Evolutionary conservation across 2,329 filamentous ascomycete genomes (phyloP).

Genomic region (Corniculantispora saksenae): DNA sequence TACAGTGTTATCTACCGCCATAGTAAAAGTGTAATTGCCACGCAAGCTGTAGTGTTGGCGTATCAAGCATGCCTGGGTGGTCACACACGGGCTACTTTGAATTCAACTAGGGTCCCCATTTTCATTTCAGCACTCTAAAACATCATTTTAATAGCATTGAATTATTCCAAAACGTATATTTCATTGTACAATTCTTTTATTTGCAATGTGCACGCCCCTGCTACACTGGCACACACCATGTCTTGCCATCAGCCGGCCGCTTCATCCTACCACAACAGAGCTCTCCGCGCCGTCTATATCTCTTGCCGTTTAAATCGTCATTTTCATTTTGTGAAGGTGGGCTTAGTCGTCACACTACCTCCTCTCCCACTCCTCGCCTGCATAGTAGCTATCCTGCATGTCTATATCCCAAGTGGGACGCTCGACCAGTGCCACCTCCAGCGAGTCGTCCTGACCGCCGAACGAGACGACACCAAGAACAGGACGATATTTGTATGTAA

Average conservation of each 20-base stretch:
- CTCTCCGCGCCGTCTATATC: background rate
- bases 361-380: constrained; percentile 55
- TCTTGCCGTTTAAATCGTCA: background rate
- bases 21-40: background rate
- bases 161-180: constrained; percentile 15
- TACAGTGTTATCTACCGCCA: background rate
- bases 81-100: background rate
- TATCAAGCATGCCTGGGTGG: too few species aligned
- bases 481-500: constrained; percentile 91
- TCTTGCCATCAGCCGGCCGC: background rate
- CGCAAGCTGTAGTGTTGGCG: too few species aligned
- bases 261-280: background rate
- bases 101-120: background rate
- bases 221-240: background rate
- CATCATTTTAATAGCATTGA: background rate
- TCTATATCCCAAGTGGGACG: constrained; percentile 82
- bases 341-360: constrained; percentile 17
- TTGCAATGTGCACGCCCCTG: background rate
- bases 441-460: constrained; percentile 39
- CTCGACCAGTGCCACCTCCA: constrained; percentile 88
- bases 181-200: constrained; percentile 16
- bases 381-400: constrained; percentile 70
- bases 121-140: background rate
- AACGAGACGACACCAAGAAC: constrained; percentile 72
- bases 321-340: background rate